These are phyloP conservation scores for Bretschneidera sinensis DNA, from an alignment of 345 rosid genomes.

Conservation along the genomic window DNA sequence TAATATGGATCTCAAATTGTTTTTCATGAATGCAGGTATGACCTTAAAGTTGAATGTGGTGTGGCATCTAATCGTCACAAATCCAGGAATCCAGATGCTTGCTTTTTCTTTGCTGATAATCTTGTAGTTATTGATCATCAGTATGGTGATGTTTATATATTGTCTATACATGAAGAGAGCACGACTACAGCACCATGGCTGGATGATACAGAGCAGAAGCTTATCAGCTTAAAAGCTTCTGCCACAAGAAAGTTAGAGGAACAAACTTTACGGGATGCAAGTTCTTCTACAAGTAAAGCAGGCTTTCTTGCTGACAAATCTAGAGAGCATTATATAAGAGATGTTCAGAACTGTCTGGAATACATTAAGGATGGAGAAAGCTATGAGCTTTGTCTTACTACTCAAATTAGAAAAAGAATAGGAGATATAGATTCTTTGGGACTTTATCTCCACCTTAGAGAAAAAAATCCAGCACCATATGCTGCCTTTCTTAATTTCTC, in stretches of 20 bases:
- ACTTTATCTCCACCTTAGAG: slow-evolving; percentile 76
- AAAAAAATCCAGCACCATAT: slow-evolving; percentile 90
- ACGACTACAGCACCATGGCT: slow-evolving; percentile 41
- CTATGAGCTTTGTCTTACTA: slow-evolving; percentile 91
- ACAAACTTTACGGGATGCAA: slow-evolving; percentile 21
- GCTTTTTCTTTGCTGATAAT: slow-evolving; percentile 83
- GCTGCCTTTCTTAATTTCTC: slow-evolving; percentile 92
- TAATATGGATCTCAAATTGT: not conserved
- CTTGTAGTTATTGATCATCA: slow-evolving; percentile 70
- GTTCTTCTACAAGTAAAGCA: slow-evolving; percentile 20
- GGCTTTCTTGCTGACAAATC: slow-evolving; percentile 64
- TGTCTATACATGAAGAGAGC: slow-evolving; percentile 53
- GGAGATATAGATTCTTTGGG: slow-evolving; percentile 59
- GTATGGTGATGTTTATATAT: slow-evolving; percentile 59
- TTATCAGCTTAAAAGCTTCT: slow-evolving; percentile 37
- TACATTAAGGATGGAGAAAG: slow-evolving; percentile 96
- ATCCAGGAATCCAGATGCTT: slow-evolving; percentile 87
- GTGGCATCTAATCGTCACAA: slow-evolving; percentile 58
- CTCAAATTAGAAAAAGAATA: slow-evolving; percentile 53
- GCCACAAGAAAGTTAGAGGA: slow-evolving; percentile 20
- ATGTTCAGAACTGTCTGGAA: slow-evolving; percentile 61
- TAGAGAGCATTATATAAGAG: slow-evolving; percentile 54
- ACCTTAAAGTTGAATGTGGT: slow-evolving; percentile 92
- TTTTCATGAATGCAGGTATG: slow-evolving; percentile 48
- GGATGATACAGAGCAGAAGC: slow-evolving; percentile 63